Percentiles rank a stretch among this genome's conserved stretches.
These are phyloP conservation scores for Ustulina deusta DNA, from an alignment of 2,329 filamentous ascomycete genomes.

Conservation along the genomic window DNA sequence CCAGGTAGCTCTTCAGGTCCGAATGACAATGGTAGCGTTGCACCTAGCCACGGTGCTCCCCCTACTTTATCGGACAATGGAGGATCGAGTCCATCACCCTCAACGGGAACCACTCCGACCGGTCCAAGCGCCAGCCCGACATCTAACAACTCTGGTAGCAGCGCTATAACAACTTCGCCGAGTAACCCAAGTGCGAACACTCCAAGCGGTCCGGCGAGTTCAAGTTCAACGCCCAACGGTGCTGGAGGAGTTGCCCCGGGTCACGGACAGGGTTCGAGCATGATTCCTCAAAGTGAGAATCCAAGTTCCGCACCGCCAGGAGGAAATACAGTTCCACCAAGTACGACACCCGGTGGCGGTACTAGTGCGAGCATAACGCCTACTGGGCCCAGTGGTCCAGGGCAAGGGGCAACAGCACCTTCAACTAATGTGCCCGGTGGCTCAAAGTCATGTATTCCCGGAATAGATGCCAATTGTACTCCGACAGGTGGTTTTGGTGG, in stretches of 20 bases:
- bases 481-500: conserved; percentile 22
- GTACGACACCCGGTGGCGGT: neutral
- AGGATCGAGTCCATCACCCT: conserved; percentile 1
- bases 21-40: conserved; percentile 28
- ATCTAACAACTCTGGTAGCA: conserved; percentile 18
- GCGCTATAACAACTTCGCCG: conserved; percentile 1
- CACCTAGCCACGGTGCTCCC: conserved; percentile 24
- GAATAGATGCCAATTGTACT: conserved; percentile 32
- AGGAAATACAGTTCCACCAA: conserved; percentile 15
- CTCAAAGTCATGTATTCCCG: conserved; percentile 33
- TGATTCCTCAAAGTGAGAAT: conserved; percentile 26
- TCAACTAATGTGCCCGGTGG: conserved; percentile 24
- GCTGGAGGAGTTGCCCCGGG: conserved; percentile 36
- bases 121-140: conserved; percentile 17
- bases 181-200: conserved; percentile 21
- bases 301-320: conserved; percentile 19
- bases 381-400: conserved; percentile 11
- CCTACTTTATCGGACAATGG: conserved; percentile 18
- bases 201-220: conserved; percentile 12
- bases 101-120: conserved; percentile 10
- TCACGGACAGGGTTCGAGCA: conserved; percentile 28
- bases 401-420: conserved; percentile 18
- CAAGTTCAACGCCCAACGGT: conserved; percentile 34
- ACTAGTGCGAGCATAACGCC: conserved; percentile 15
- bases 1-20: conserved; percentile 26